Evolutionary conservation across 306 rosid species (phyloP).

Genomic region (Pterocarpus macrocarpus): DNA sequence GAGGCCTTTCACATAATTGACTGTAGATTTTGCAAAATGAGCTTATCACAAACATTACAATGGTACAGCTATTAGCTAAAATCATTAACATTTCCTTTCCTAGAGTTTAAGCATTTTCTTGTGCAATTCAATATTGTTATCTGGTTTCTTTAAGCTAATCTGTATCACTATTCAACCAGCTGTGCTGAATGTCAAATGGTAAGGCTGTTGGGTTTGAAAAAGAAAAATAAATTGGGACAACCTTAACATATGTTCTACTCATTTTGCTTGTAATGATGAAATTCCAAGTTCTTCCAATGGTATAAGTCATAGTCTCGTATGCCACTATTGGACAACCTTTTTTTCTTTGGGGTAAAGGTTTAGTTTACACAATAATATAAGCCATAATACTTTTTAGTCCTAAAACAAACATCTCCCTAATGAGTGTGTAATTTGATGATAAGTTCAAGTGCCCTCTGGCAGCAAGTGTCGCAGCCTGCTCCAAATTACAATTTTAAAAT

Average conservation of each 20-base stretch:
- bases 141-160: constrained; percentile 30
- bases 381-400: constrained; percentile 16
- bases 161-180: constrained; percentile 38
- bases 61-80: constrained; percentile 3
- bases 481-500: no score
- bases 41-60: constrained; percentile 29
- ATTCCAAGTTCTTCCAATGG: neutral
- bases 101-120: constrained; percentile 8
- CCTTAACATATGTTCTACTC: constrained; percentile 26
- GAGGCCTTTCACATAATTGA: constrained; percentile 37
- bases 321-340: constrained; percentile 27
- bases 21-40: constrained; percentile 22
- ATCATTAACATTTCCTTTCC: neutral
- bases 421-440: neutral
- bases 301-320: constrained; percentile 32
- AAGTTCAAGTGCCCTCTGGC: constrained; percentile 7
- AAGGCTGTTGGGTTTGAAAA: constrained; percentile 18
- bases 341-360: constrained; percentile 4
- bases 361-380: constrained; percentile 6
- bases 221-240: constrained; percentile 8
- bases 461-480: no score
- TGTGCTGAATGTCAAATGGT: constrained; percentile 32
- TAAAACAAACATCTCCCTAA: neutral
- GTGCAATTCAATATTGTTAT: constrained; percentile 16
- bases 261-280: constrained; percentile 18